These are phyloP conservation scores for Batrachochytrium dendrobatidis DNA, from an alignment of 371 early-diverging fungal species.

Conservation along the genomic window DNA sequence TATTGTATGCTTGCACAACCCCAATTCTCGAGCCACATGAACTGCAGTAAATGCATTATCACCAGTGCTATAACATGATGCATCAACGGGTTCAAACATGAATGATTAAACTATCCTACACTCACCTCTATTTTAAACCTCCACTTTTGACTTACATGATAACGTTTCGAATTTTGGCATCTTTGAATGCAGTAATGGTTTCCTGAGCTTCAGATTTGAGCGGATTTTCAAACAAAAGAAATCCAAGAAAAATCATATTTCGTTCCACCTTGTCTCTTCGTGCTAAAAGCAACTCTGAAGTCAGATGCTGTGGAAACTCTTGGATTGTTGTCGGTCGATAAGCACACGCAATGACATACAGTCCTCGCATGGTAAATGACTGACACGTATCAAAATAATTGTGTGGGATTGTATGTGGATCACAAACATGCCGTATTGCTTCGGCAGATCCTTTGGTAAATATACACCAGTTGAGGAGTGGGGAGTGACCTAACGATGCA, in stretches of 20 bases:
- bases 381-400: constrained; percentile 54
- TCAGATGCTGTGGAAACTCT: constrained; percentile 32
- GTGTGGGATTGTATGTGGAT: constrained; percentile 48
- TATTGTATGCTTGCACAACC: constrained; percentile 49
- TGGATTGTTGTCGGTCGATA: neutral
- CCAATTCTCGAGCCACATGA: constrained; percentile 71
- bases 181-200: constrained; percentile 60
- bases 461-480: too few species aligned
- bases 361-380: constrained; percentile 57
- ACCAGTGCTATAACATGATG: constrained; percentile 75
- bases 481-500: too few species aligned
- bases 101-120: too few species aligned
- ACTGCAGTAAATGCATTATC: constrained; percentile 85
- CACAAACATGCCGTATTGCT: constrained; percentile 47
- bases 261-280: constrained; percentile 57
- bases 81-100: too few species aligned
- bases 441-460: constrained; percentile 60
- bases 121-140: too few species aligned
- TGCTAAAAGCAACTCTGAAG: constrained; percentile 13
- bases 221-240: constrained; percentile 74
- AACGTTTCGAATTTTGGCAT: constrained; percentile 65
- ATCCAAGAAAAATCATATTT: constrained; percentile 49
- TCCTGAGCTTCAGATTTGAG: constrained; percentile 63
- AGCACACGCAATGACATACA: constrained; percentile 69
- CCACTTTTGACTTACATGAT: constrained; percentile 72